These are phyloP conservation scores for Fusarium mangiferae DNA, from an alignment of 2,329 filamentous ascomycete genomes.

Conservation along the genomic window DNA sequence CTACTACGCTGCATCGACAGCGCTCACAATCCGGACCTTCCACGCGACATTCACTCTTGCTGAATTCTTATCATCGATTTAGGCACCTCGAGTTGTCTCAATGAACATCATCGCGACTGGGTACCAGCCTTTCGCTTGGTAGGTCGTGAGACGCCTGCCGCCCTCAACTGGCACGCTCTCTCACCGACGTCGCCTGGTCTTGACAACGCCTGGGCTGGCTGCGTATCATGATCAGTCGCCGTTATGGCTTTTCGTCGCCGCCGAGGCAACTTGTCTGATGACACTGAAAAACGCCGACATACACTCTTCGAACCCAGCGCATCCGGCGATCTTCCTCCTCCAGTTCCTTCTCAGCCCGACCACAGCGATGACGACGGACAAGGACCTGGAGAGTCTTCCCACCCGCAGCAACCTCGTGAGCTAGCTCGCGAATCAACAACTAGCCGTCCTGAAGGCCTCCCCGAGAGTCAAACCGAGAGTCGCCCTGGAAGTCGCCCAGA, in stretches of 20 bases:
- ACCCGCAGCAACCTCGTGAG: slow-evolving; percentile 39
- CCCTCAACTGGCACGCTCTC: slow-evolving; percentile 24
- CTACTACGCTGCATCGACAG: slow-evolving; percentile 14
- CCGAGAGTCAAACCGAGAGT: slow-evolving; percentile 14
- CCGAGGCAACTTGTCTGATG: slow-evolving; percentile 68
- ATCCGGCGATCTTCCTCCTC: slow-evolving; percentile 43
- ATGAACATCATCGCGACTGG: slow-evolving; percentile 36
- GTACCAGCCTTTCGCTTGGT: slow-evolving; percentile 41
- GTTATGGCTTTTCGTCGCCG: slow-evolving; percentile 71
- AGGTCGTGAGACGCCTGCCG: slow-evolving; percentile 41
- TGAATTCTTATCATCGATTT: slow-evolving; percentile 11
- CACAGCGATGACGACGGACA: slow-evolving; percentile 32
- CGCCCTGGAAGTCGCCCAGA: slow-evolving; percentile 50
- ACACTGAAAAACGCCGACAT: slow-evolving; percentile 67
- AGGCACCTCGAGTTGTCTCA: slow-evolving; percentile 28
- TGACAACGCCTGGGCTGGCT: slow-evolving; percentile 40
- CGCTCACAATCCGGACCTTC: slow-evolving; percentile 12
- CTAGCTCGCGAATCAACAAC: slow-evolving; percentile 34
- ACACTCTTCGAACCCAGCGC: slow-evolving; percentile 51
- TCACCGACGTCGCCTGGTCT: slow-evolving; percentile 28
- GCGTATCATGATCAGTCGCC: slow-evolving; percentile 54
- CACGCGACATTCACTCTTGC: slow-evolving; percentile 16
- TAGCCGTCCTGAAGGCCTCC: slow-evolving; percentile 7
- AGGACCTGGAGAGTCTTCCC: slow-evolving; percentile 30
- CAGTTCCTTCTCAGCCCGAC: slow-evolving; percentile 37